These are phyloP conservation scores for Candida boidinii DNA, from an alignment of 805 yeast genomes.

Conservation along the genomic window DNA sequence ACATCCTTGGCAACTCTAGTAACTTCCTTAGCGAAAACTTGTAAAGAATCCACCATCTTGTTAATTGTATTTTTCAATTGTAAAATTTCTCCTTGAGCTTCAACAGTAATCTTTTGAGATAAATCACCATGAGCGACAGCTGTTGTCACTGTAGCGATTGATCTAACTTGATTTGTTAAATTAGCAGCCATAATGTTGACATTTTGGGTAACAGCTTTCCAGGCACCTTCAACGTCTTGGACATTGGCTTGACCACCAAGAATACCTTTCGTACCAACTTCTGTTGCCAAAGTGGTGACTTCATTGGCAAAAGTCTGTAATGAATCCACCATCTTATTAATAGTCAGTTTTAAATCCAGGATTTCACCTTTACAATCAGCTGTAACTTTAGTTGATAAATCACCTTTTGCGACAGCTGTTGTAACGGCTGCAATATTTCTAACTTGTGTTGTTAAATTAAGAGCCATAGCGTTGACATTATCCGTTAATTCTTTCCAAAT, in stretches of 20 bases:
- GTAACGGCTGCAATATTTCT: conserved; percentile 83
- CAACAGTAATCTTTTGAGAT: conserved; percentile 78
- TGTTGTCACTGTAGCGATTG: conserved; percentile 84
- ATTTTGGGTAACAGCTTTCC: conserved; percentile 86
- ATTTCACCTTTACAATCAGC: conserved; percentile 83
- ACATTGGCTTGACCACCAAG: conserved; percentile 86
- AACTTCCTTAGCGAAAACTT: conserved; percentile 81
- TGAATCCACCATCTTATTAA: conserved; percentile 85
- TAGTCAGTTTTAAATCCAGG: conserved; percentile 70
- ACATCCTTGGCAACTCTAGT: conserved; percentile 88
- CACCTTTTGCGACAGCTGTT: conserved; percentile 82
- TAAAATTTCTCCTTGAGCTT: conserved; percentile 84
- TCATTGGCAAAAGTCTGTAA: conserved; percentile 74
- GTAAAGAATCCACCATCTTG: conserved; percentile 88
- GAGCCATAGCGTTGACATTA: conserved; percentile 85
- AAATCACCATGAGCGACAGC: conserved; percentile 90
- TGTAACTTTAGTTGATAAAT: conserved; percentile 69
- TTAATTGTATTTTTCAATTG: conserved; percentile 82
- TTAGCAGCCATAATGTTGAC: conserved; percentile 86
- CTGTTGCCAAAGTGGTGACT: conserved; percentile 81
- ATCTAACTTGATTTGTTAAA: conserved; percentile 79
- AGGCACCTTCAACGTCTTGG: conserved; percentile 78
- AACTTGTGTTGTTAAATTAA: conserved; percentile 80
- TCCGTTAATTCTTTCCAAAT: conserved; percentile 85
- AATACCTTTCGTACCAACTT: conserved; percentile 78